These are phyloP conservation scores for Glonium stellatum DNA, from an alignment of 495 filamentous ascomycete genomes.

Conservation along the genomic window DNA sequence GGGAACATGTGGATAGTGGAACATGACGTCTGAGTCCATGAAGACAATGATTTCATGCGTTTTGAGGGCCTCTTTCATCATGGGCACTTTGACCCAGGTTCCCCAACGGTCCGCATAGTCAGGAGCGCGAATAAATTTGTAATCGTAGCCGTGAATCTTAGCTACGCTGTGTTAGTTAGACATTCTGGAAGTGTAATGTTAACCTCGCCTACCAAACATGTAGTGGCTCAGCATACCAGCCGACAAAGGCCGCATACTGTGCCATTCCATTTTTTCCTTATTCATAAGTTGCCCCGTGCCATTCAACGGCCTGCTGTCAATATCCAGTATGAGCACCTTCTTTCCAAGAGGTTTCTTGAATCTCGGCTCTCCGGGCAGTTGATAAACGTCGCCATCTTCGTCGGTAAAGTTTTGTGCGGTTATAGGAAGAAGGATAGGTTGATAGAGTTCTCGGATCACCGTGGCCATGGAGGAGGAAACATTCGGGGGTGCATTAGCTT, in stretches of 20 bases:
- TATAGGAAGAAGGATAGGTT: conserved; percentile 22
- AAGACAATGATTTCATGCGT: conserved; percentile 46
- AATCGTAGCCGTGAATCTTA: conserved; percentile 48
- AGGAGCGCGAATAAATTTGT: conserved; percentile 42
- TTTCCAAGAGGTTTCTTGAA: conserved; percentile 28
- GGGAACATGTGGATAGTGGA: conserved; percentile 43
- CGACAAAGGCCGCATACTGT: conserved; percentile 20
- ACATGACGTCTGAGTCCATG: conserved; percentile 47
- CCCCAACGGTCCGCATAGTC: conserved; percentile 33
- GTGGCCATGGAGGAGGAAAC: conserved; percentile 14
- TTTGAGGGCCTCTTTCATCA: conserved; percentile 41
- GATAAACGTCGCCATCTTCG: conserved; percentile 21
- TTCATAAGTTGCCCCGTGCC: conserved; percentile 23
- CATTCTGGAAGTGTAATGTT: background rate
- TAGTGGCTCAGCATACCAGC: conserved; percentile 30
- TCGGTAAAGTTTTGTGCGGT: conserved; percentile 24
- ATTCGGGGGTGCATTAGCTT: background rate
- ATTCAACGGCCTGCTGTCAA: conserved; percentile 25
- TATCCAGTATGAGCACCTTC: conserved; percentile 26
- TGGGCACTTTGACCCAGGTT: conserved; percentile 47
- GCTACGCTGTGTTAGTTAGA: conserved; percentile 28
- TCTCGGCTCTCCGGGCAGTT: conserved; percentile 14
- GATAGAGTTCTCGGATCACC: conserved; percentile 23
- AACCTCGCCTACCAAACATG: conserved; percentile 20
- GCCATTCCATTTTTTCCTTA: conserved; percentile 22